Evolutionary conservation across 139 green algal species (phyloP).

Genomic region (Chlorella ohadii): DNA sequence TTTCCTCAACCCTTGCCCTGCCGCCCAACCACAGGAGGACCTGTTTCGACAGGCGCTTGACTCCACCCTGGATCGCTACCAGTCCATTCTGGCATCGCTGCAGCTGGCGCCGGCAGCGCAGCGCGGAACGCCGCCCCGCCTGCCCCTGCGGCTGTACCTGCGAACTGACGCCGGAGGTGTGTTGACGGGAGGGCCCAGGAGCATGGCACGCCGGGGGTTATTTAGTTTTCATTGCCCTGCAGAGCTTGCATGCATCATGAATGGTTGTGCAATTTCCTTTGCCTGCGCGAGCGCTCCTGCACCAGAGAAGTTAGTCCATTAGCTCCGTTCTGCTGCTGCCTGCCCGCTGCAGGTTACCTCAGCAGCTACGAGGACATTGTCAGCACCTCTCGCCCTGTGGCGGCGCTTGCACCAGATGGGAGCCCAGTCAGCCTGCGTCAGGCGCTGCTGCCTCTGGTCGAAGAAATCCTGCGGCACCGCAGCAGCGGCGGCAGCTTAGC

Average conservation of each 20-base stretch:
- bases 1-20: neutral
- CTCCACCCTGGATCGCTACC: slow-evolving; percentile 10
- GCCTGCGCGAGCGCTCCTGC: no score
- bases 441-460: slow-evolving; percentile 42
- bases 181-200: neutral
- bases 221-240: neutral
- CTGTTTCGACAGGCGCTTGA: slow-evolving; percentile 20
- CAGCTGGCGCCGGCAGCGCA: slow-evolving; percentile 21
- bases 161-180: slow-evolving; percentile 22
- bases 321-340: neutral
- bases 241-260: no score
- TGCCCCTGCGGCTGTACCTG: slow-evolving; percentile 47
- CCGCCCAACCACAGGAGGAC: neutral
- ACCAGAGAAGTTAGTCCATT: no score
- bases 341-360: slow-evolving; percentile 15
- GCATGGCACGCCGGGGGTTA: no score
- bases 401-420: slow-evolving; percentile 31
- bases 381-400: slow-evolving; percentile 45
- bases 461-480: slow-evolving; percentile 16
- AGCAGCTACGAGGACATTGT: slow-evolving; percentile 38
- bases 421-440: slow-evolving; percentile 41
- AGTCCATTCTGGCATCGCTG: neutral
- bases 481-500: neutral
- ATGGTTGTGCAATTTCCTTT: no score
- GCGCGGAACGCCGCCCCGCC: slow-evolving; percentile 16